These are phyloP conservation scores for Penicillium sp. DNA, from an alignment of 2,329 filamentous ascomycete genomes.

Conservation along the genomic window DNA sequence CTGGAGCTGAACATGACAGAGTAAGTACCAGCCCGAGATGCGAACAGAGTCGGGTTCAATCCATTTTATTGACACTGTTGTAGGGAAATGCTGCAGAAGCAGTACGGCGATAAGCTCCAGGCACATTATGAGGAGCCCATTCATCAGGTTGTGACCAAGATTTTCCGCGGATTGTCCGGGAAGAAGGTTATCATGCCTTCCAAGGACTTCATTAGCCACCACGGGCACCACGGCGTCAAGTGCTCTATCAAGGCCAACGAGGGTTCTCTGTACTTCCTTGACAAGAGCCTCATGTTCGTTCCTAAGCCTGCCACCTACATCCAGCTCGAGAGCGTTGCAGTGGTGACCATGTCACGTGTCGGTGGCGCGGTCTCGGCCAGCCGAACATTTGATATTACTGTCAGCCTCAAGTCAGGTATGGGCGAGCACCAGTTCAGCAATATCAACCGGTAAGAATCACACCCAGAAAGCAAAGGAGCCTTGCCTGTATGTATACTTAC, in stretches of 20 bases:
- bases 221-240: slow-evolving; percentile 93
- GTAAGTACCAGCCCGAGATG: slow-evolving; percentile 33
- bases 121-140: slow-evolving; percentile 91
- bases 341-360: slow-evolving; percentile 93
- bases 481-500: slow-evolving; percentile 29
- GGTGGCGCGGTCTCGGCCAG: slow-evolving; percentile 91
- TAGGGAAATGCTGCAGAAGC: slow-evolving; percentile 73
- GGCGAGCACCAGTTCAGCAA: slow-evolving; percentile 97
- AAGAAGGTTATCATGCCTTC: slow-evolving; percentile 95
- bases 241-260: slow-evolving; percentile 99
- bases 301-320: slow-evolving; percentile 98
- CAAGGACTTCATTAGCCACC: slow-evolving; percentile 92
- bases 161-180: slow-evolving; percentile 90
- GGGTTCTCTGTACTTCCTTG: slow-evolving; percentile 93
- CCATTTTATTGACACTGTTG: slow-evolving; percentile 18
- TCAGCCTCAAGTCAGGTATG: slow-evolving; percentile 82
- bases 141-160: slow-evolving; percentile 89
- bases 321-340: slow-evolving; percentile 87
- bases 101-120: slow-evolving; percentile 88
- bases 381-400: slow-evolving; percentile 95
- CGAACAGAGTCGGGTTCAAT: neutral
- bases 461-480: neutral
- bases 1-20: slow-evolving; percentile 96
- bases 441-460: slow-evolving; percentile 73
- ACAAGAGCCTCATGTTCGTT: slow-evolving; percentile 99